A percentile compares a stretch with the other conserved stretches of the same genome.
Conservation (phyloP, 2,329 filamentous ascomycete species). For the Acrocalymma vagum region DNA sequence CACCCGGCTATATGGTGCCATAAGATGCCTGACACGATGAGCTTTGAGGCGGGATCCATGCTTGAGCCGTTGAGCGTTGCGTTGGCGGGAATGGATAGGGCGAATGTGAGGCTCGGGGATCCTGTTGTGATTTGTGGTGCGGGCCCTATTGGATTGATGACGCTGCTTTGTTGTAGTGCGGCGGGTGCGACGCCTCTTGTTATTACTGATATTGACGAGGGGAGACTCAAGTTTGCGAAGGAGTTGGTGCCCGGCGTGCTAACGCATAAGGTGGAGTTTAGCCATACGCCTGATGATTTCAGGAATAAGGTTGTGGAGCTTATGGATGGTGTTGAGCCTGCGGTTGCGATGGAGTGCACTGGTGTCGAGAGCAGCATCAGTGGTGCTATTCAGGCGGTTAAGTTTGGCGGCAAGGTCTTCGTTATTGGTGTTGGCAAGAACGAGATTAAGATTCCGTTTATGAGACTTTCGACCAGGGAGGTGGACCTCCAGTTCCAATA, state of each 20-base stretch:
- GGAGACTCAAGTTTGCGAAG: slow-evolving; percentile 84
- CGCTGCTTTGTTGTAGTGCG: slow-evolving; percentile 82
- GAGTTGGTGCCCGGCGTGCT: slow-evolving; percentile 79
- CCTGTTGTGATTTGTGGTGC: slow-evolving; percentile 90
- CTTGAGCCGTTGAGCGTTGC: slow-evolving; percentile 91
- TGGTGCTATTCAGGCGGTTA: slow-evolving; percentile 85
- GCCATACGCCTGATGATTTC: slow-evolving; percentile 72
- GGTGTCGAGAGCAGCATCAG: slow-evolving; percentile 91
- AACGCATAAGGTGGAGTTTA: slow-evolving; percentile 79
- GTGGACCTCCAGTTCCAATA: slow-evolving; percentile 98
- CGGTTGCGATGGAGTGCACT: slow-evolving; percentile 88
- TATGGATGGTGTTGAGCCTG: slow-evolving; percentile 82
- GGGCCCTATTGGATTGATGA: slow-evolving; percentile 92
- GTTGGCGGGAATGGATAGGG: slow-evolving; percentile 85
- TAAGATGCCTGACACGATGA: slow-evolving; percentile 87
- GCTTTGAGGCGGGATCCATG: slow-evolving; percentile 88
- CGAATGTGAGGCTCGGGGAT: slow-evolving; percentile 82
- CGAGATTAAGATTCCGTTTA: slow-evolving; percentile 95
- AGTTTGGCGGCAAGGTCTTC: slow-evolving; percentile 97
- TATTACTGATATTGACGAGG: slow-evolving; percentile 93
- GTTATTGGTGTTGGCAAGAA: slow-evolving; percentile 95
- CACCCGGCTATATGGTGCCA: slow-evolving; percentile 96
- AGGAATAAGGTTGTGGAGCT: slow-evolving; percentile 73
- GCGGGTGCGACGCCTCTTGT: slow-evolving; percentile 91
- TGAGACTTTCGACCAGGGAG: slow-evolving; percentile 88